A percentile compares a stretch with the other conserved stretches of the same genome.
phyloP scores from a whole-genome alignment of 1,139 yeast genomes.

The Taphrina sp. region DNA sequence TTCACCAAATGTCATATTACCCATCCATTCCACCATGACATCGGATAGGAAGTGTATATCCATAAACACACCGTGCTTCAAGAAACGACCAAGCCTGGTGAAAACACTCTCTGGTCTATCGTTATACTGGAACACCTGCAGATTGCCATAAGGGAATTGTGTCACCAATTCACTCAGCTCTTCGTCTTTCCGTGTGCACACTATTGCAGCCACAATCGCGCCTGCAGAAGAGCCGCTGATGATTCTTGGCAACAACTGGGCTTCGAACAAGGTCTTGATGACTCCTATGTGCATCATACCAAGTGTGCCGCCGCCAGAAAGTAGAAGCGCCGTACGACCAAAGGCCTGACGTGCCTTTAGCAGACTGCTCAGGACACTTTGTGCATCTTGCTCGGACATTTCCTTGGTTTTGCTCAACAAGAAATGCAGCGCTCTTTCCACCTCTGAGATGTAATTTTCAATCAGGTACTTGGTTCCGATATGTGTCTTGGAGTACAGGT shows the following conservation, averaged over 20 bases:
- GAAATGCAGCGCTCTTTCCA: slow-evolving; percentile 60
- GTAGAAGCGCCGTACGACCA: slow-evolving; percentile 87
- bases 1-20: slow-evolving; percentile 91
- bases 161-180: slow-evolving; percentile 62
- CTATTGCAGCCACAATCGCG: slow-evolving; percentile 83
- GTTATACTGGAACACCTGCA: slow-evolving; percentile 60
- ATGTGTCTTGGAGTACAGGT: slow-evolving; percentile 71
- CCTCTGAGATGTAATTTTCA: slow-evolving; percentile 79
- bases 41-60: slow-evolving; percentile 68
- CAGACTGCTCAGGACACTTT: slow-evolving; percentile 69
- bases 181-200: slow-evolving; percentile 75
- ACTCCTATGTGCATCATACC: slow-evolving; percentile 94
- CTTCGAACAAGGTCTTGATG: slow-evolving; percentile 69
- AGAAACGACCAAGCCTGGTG: slow-evolving; percentile 58
- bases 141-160: slow-evolving; percentile 48
- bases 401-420: slow-evolving; percentile 43
- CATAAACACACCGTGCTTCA: slow-evolving; percentile 83
- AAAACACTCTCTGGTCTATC: slow-evolving; percentile 48
- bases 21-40: slow-evolving; percentile 78
- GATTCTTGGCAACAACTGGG: slow-evolving; percentile 75
- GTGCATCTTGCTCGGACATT: slow-evolving; percentile 53
- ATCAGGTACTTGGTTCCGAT: slow-evolving; percentile 83
- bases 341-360: slow-evolving; percentile 86
- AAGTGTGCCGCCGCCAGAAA: slow-evolving; percentile 94
- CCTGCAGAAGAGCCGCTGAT: slow-evolving; percentile 98